Percentiles rank a stretch among this genome's conserved stretches.
phyloP scores from a whole-genome alignment of 2,329 filamentous ascomycete species.

The Zalaria sp. region DNA sequence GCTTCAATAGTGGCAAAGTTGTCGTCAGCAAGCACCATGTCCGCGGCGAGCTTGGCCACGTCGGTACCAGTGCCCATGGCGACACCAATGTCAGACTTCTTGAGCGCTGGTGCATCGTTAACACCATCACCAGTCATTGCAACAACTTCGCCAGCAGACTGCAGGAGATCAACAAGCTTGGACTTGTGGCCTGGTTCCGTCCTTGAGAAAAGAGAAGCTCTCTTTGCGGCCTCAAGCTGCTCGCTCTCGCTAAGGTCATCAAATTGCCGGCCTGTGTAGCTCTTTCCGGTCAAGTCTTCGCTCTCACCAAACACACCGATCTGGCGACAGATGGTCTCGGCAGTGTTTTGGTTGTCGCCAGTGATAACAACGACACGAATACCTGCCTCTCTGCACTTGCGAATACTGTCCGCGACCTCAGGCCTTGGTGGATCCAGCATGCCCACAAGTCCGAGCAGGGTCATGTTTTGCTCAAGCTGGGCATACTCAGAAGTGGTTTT shows the following conservation, averaged over 20 bases:
- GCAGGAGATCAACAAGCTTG: constrained; percentile 91
- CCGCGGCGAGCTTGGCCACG: constrained; percentile 87
- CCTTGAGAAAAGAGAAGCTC: constrained; percentile 83
- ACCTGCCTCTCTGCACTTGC: constrained; percentile 79
- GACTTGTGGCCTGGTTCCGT: constrained; percentile 95
- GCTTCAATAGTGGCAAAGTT: constrained; percentile 97
- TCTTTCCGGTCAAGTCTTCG: constrained; percentile 82
- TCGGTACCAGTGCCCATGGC: constrained; percentile 98
- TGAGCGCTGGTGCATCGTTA: constrained; percentile 92
- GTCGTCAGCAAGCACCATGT: constrained; percentile 97
- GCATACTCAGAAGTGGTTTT: constrained; percentile 74
- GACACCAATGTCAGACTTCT: constrained; percentile 97
- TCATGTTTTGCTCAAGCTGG: constrained; percentile 85
- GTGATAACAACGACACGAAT: constrained; percentile 97
- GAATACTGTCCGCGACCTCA: constrained; percentile 75
- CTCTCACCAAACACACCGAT: constrained; percentile 80
- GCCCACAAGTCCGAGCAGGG: constrained; percentile 79
- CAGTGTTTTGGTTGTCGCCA: constrained; percentile 93
- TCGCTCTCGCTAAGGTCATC: constrained; percentile 67
- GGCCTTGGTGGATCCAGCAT: constrained; percentile 95
- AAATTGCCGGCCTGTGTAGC: constrained; percentile 89
- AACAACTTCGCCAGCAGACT: constrained; percentile 84
- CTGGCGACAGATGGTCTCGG: constrained; percentile 92
- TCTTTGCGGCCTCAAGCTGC: constrained; percentile 71
- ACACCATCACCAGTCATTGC: constrained; percentile 99